Conservation (phyloP, 139 green algal genomes). For the Chlamydomonas asymmetrica region DNA sequence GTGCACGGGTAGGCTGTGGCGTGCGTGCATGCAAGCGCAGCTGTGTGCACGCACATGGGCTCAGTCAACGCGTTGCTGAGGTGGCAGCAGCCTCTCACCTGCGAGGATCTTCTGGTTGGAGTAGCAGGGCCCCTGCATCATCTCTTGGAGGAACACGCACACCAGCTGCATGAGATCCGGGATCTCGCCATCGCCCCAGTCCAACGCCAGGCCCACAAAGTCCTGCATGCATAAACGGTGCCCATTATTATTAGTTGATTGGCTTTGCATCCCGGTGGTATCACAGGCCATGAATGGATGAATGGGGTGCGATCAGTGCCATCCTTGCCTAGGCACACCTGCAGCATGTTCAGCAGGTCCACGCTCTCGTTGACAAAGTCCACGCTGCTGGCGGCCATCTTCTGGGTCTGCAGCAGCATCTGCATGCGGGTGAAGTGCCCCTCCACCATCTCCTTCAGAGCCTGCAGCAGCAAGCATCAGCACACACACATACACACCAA, state of each 20-base stretch:
- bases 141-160: constrained; percentile 36
- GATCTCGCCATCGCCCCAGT: constrained; percentile 16
- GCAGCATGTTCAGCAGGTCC: constrained; percentile 31
- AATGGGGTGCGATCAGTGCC: too few relatives aligned
- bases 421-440: constrained; percentile 26
- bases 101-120: constrained; percentile 29
- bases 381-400: background rate
- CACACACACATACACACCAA: too few relatives aligned
- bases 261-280: too few relatives aligned
- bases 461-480: constrained; percentile 6
- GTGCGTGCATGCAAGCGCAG: too few relatives aligned
- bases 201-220: constrained; percentile 11
- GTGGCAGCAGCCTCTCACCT: too few relatives aligned
- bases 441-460: constrained; percentile 28
- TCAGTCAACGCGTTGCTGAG: too few relatives aligned
- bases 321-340: too few relatives aligned
- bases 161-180: constrained; percentile 22
- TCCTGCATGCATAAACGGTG: too few relatives aligned
- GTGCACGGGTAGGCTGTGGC: too few relatives aligned
- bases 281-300: too few relatives aligned
- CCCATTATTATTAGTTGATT: too few relatives aligned
- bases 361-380: constrained; percentile 33
- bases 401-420: constrained; percentile 21
- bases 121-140: constrained; percentile 39
- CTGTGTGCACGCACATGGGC: too few relatives aligned